These are phyloP conservation scores for Aspergillus sp. DNA, from an alignment of 2,329 filamentous ascomycete species.

Conservation along the genomic window DNA sequence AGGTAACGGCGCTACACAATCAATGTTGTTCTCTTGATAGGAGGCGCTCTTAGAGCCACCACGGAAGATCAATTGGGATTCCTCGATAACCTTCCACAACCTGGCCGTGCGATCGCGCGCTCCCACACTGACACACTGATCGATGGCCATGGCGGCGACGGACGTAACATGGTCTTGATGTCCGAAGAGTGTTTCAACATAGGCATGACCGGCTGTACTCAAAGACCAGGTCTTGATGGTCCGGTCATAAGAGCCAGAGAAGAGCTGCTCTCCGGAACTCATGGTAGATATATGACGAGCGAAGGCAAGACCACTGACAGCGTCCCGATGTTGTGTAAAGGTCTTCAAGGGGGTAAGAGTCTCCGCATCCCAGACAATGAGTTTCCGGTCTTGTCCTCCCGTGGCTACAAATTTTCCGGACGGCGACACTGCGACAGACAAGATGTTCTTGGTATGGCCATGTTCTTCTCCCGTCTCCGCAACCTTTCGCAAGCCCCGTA, in stretches of 20 bases:
- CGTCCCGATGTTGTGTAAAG: constrained; percentile 88
- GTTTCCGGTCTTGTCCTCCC: constrained; percentile 77
- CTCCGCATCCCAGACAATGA: constrained; percentile 85
- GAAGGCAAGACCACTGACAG: constrained; percentile 82
- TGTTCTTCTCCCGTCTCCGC: constrained; percentile 52
- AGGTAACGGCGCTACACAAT: constrained; percentile 88
- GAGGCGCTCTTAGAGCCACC: constrained; percentile 62
- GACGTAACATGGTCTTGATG: constrained; percentile 90
- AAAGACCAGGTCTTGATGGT: constrained; percentile 96
- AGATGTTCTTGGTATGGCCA: constrained; percentile 77
- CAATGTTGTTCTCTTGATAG: constrained; percentile 79
- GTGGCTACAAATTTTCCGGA: constrained; percentile 91
- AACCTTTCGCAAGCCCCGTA: constrained; percentile 45
- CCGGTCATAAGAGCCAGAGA: constrained; percentile 85
- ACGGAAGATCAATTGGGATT: constrained; percentile 92
- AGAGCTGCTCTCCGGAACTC: constrained; percentile 74
- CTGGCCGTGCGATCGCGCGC: constrained; percentile 87
- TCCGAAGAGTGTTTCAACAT: constrained; percentile 92
- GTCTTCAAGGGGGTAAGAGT: constrained; percentile 76
- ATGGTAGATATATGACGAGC: constrained; percentile 67
- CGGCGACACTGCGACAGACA: constrained; percentile 81
- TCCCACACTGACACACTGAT: constrained; percentile 88
- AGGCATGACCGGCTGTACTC: constrained; percentile 74
- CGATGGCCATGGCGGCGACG: constrained; percentile 78
- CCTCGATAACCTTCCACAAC: constrained; percentile 94